Evolutionary conservation across 2,329 filamentous ascomycete genomes (phyloP).

Genomic region (Apiospora sp.): DNA sequence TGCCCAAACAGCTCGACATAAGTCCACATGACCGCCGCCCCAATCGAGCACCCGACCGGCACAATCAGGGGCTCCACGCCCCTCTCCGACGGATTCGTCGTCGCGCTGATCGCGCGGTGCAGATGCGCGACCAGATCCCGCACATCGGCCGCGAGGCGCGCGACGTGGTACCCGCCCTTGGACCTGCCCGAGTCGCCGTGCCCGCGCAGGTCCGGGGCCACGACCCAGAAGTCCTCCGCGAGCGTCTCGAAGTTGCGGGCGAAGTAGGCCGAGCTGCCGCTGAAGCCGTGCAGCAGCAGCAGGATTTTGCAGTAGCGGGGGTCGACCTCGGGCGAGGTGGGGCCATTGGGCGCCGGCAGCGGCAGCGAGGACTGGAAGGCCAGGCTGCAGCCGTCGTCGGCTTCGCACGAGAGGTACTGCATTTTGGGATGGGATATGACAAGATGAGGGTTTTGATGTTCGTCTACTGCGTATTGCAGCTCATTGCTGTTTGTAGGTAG

Average conservation of each 20-base stretch:
- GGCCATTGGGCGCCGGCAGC: conserved; percentile 25
- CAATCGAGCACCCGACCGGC: conserved; percentile 50
- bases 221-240: conserved; percentile 42
- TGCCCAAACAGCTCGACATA: conserved; percentile 49
- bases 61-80: conserved; percentile 36
- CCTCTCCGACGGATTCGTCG: background rate
- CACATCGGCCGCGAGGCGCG: conserved; percentile 49
- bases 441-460: background rate
- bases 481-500: background rate
- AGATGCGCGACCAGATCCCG: conserved; percentile 42
- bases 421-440: conserved; percentile 29
- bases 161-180: conserved; percentile 49
- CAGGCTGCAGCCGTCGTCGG: conserved; percentile 46
- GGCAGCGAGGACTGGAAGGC: conserved; percentile 47
- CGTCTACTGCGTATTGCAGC: background rate
- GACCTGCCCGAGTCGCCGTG: conserved; percentile 42
- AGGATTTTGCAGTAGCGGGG: conserved; percentile 38
- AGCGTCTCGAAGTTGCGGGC: conserved; percentile 43
- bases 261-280: conserved; percentile 50
- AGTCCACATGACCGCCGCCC: conserved; percentile 51
- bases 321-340: conserved; percentile 21
- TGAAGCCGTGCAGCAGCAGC: conserved; percentile 51
- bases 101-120: conserved; percentile 21
- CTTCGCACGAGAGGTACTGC: conserved; percentile 39
- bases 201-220: conserved; percentile 50